phyloP scores from a whole-genome alignment of 2,329 filamentous ascomycete genomes.

The Epichloe coenophiala region DNA sequence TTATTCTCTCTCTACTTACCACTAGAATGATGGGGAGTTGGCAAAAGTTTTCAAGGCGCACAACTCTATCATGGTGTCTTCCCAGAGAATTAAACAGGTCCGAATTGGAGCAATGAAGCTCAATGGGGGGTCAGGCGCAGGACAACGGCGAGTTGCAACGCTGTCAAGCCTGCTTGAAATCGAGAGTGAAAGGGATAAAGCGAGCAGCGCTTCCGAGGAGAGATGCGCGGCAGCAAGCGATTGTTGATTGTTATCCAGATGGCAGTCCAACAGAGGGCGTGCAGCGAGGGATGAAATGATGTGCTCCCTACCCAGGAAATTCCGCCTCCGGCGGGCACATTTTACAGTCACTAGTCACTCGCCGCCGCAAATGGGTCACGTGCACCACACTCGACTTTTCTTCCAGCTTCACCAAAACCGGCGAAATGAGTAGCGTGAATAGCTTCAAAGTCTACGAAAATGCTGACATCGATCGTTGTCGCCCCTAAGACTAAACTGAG shows the following conservation, averaged over 20 bases:
- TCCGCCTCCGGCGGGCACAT: too few relatives aligned
- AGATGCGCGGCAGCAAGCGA: neutral
- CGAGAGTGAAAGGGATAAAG: neutral
- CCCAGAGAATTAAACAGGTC: constrained; percentile 7
- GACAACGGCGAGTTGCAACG: neutral
- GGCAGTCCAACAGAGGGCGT: neutral
- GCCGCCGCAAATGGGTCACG: neutral
- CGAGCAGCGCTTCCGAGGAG: constrained; percentile 7
- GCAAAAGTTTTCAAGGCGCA: constrained; percentile 17
- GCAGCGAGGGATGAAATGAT: neutral
- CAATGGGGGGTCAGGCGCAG: constrained; percentile 4
- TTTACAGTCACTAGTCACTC: neutral
- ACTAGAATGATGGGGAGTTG: constrained; percentile 25
- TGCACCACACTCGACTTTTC: neutral
- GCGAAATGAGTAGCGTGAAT: neutral
- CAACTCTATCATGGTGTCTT: constrained; percentile 30
- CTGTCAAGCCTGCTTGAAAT: neutral
- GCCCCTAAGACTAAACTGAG: too few relatives aligned
- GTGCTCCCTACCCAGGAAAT: neutral
- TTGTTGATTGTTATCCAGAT: neutral
- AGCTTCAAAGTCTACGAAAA: neutral
- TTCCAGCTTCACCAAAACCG: neutral
- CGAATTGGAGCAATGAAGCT: too few relatives aligned
- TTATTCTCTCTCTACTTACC: constrained; percentile 11
- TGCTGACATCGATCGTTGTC: too few relatives aligned